These are phyloP conservation scores for Russula virescens DNA, from an alignment of 768 basidiomycete genomes.

Conservation along the genomic window DNA sequence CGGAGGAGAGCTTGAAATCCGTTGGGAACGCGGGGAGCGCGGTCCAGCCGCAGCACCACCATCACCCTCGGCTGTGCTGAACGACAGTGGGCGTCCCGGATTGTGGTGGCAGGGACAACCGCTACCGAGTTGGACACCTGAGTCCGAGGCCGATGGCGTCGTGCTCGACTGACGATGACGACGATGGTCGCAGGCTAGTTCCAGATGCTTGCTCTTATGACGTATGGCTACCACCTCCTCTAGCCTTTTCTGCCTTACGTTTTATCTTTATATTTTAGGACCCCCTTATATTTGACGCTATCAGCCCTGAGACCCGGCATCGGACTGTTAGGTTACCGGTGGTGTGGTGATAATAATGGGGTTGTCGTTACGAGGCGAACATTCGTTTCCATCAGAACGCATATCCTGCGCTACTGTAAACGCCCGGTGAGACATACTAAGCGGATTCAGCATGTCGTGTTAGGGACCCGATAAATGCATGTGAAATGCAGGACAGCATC, in stretches of 20 bases:
- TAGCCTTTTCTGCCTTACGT: too few species aligned
- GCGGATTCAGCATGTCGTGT: too few species aligned
- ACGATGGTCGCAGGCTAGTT: not conserved
- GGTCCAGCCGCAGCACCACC: not conserved
- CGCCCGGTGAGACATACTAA: too few species aligned
- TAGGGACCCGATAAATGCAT: too few species aligned
- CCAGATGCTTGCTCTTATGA: not conserved
- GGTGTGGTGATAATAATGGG: too few species aligned
- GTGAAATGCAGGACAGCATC: not conserved
- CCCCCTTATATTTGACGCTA: not conserved
- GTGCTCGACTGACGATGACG: not conserved
- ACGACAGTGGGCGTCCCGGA: conserved; percentile 33
- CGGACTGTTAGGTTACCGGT: not conserved
- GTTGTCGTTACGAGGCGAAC: too few species aligned
- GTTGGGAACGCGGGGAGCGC: conserved; percentile 51
- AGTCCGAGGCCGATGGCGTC: not conserved
- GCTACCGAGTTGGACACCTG: conserved; percentile 37
- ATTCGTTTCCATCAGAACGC: not conserved
- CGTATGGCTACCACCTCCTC: too few species aligned
- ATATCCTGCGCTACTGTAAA: not conserved
- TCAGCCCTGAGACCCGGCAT: not conserved
- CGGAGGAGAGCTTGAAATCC: conserved; percentile 52
- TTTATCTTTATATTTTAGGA: not conserved
- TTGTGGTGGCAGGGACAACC: conserved; percentile 40
- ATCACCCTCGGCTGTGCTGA: not conserved